These are phyloP conservation scores for Aristolochia californica DNA, from an alignment of 164 flowering plant genomes.

Conservation along the genomic window DNA sequence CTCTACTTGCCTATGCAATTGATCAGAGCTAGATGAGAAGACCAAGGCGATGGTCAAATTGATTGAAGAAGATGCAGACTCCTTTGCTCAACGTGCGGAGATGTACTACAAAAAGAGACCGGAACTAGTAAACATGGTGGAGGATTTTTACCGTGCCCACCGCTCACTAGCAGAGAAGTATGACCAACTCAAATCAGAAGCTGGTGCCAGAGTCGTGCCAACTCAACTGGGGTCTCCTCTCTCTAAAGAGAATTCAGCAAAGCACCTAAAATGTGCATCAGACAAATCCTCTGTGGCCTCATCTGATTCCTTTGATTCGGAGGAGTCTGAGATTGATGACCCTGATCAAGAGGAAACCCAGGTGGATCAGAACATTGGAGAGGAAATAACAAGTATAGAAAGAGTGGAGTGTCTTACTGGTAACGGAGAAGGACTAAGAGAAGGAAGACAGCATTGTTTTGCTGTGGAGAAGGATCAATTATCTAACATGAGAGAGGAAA, in stretches of 20 bases:
- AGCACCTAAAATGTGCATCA: constrained; percentile 13
- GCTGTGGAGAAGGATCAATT: constrained; percentile 14
- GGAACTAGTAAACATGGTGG: constrained; percentile 73
- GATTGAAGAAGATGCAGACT: constrained; percentile 80
- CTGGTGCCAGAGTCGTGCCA: constrained; percentile 20
- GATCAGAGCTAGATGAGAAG: constrained; percentile 63
- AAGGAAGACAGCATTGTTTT: not conserved
- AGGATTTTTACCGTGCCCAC: constrained; percentile 70
- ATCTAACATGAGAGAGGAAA: not conserved
- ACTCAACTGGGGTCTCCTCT: constrained; percentile 29
- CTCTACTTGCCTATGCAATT: too few species aligned
- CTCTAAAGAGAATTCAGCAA: constrained; percentile 17
- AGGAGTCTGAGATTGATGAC: constrained; percentile 23
- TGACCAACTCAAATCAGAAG: constrained; percentile 52
- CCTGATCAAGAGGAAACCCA: constrained; percentile 25
- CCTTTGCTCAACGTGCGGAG: constrained; percentile 84
- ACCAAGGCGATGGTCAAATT: constrained; percentile 66
- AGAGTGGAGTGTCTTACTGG: not conserved
- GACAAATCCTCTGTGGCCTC: constrained; percentile 21
- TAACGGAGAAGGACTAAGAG: not conserved
- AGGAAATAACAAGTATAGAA: constrained; percentile 11
- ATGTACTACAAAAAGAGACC: constrained; percentile 93
- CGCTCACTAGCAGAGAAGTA: constrained; percentile 75
- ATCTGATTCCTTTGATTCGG: constrained; percentile 35
- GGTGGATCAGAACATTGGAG: constrained; percentile 10